Evolutionary conservation across 1,284 basidiomycete species (phyloP), one percentile per base, ranked within the genome.

Genomic region (Lentinus polychrous): DNA sequence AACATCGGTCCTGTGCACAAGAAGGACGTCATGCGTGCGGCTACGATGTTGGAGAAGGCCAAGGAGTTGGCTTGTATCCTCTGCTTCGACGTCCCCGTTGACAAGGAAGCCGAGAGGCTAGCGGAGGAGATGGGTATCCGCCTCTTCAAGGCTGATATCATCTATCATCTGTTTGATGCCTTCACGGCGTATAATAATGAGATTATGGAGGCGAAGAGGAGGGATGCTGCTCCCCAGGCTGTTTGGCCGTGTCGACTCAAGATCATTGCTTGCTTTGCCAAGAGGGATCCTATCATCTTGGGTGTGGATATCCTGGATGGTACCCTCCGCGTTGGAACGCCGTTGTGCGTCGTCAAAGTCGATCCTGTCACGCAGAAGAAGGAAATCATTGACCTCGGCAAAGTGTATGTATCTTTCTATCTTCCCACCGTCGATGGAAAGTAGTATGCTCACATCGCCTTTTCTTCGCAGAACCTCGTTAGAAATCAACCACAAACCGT

Each of bases 1-100:
- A 97, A 96, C 68, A 97, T 99, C 52, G 96, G 96, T 8, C 95
- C 96, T 12, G 91, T 99, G 10, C 91, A 94, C 74, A 96, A 94
- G 75, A 91, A 84, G 66, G 94, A 98, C 60, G 80, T 99, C 51
- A 94, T 96, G 83, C 88, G 94, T 49, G 75, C 90, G 35, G 85
- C 88, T 23, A 91, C 90, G 8, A 98, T 99, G 94, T 71, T 99
- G 59, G 95, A 99, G 69, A 94, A 89, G 64, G 93, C 94, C 8
- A 93, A 92, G 64, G 96, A 99, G 66, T 78, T 96, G 42, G 94
- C 95, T 1, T 91, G 91, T 63, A 90, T 99, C 55, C 81, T 99
- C 50, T 95, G 92, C 62, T 99, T 99, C 72, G 96, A 99, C 67
- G 96, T 99, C 17, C 67, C 85, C n/a, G 74, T 90, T 8, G 91